Conservation (phyloP, 257 asterid species). For the Leonotis leonurus region DNA sequence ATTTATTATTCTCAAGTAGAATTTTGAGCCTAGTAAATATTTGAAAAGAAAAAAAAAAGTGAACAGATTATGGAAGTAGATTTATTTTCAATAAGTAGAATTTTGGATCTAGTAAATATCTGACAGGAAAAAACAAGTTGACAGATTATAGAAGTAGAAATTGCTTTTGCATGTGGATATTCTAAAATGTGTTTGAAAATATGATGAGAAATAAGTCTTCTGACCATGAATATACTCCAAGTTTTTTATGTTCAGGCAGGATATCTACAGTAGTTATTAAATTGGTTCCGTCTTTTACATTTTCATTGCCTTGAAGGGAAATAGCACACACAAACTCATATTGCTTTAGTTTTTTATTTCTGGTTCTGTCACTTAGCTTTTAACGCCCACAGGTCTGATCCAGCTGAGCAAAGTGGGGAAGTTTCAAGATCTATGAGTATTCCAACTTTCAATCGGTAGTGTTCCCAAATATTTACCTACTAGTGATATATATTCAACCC, state of each 20-base stretch:
- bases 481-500: background rate
- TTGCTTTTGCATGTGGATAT: background rate
- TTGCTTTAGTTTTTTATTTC: conserved; percentile 8
- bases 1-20: too few species aligned
- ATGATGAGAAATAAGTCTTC: background rate
- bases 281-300: background rate
- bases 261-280: background rate
- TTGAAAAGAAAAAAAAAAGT: too few species aligned
- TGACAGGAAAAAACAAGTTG: background rate
- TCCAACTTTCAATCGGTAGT: conserved; percentile 68
- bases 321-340: background rate
- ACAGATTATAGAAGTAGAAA: background rate
- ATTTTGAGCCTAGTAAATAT: too few species aligned
- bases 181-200: background rate
- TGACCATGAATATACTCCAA: background rate
- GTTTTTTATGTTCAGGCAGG: background rate
- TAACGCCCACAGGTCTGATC: conserved; percentile 53
- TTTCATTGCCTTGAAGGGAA: background rate
- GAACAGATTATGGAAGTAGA: too few species aligned
- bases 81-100: too few species aligned
- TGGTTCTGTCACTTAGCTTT: background rate
- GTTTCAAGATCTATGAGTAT: conserved; percentile 51
- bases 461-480: background rate
- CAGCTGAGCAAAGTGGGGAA: conserved; percentile 95
- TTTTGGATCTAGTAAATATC: too few species aligned